Evolutionary conservation across 1,284 basidiomycete species (phyloP).

Genomic region (Pseudozyma hubeiensis): DNA sequence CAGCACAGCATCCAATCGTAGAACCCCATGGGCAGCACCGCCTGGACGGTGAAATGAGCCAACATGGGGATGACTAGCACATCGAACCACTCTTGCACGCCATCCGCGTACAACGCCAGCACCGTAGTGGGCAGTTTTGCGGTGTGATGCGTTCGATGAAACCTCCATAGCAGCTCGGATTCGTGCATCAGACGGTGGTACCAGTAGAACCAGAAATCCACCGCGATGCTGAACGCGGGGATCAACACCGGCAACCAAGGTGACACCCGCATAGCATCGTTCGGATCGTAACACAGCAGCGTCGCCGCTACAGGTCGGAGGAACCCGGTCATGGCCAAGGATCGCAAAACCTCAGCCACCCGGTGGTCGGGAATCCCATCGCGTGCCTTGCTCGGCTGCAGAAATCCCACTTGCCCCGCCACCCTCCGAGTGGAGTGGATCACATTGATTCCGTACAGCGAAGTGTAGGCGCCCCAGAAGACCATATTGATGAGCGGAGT

Average conservation of each 20-base stretch:
- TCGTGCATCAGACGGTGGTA: conserved; percentile 64
- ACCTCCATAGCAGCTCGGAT: conserved; percentile 45
- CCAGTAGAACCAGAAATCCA: conserved; percentile 63
- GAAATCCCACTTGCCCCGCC: conserved; percentile 44
- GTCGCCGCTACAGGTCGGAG: conserved; percentile 48
- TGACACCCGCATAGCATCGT: conserved; percentile 23
- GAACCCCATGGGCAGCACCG: conserved; percentile 24
- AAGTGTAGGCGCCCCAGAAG: conserved; percentile 31
- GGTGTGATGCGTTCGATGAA: conserved; percentile 48
- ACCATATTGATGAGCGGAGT: conserved; percentile 45
- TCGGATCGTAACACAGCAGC: conserved; percentile 46
- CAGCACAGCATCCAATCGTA: conserved; percentile 46
- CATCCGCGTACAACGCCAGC: conserved; percentile 53
- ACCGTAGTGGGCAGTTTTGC: conserved; percentile 58
- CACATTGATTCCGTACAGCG: conserved; percentile 28
- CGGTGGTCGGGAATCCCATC: conserved; percentile 51
- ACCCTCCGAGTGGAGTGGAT: conserved; percentile 30
- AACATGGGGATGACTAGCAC: conserved; percentile 49
- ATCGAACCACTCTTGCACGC: conserved; percentile 57
- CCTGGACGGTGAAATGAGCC: conserved; percentile 23
- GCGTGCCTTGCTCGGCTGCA: conserved; percentile 43
- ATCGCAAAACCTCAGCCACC: conserved; percentile 27
- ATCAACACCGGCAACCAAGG: conserved; percentile 49
- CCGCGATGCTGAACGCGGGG: conserved; percentile 33
- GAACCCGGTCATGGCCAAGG: conserved; percentile 31